Evolutionary conservation across 495 filamentous ascomycete genomes (phyloP).

Genomic region (Trichoderma erinaceum): DNA sequence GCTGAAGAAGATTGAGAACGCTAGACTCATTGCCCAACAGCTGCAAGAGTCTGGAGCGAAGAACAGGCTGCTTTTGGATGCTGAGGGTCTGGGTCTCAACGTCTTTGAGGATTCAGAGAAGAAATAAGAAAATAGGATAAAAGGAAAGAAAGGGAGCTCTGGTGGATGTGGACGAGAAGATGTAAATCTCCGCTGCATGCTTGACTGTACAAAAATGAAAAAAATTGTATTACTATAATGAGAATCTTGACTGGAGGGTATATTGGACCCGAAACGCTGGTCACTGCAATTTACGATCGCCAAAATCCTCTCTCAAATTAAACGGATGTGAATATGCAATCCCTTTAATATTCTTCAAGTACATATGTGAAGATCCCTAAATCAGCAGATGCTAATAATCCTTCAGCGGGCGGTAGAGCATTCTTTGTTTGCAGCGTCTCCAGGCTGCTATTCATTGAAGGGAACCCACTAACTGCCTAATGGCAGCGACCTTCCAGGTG

Average conservation of each 20-base stretch:
- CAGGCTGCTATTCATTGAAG: too few relatives aligned
- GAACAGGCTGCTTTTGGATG: conserved; percentile 93
- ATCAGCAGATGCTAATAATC: too few relatives aligned
- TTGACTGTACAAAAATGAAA: conserved; percentile 16
- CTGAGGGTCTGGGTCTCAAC: conserved; percentile 84
- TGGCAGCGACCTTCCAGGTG: not conserved
- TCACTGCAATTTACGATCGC: not conserved
- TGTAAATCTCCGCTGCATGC: conserved; percentile 42
- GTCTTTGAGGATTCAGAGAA: conserved; percentile 57
- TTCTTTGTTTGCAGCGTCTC: too few relatives aligned
- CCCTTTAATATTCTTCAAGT: too few relatives aligned
- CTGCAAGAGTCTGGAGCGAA: conserved; percentile 77
- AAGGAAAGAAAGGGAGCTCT: conserved; percentile 12
- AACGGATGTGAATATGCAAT: not conserved
- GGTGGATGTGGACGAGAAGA: conserved; percentile 19
- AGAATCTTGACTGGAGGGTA: not conserved
- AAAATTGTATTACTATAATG: conserved; percentile 5
- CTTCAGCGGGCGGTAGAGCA: too few relatives aligned
- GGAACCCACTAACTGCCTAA: too few relatives aligned
- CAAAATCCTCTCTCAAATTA: not conserved
- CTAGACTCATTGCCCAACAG: conserved; percentile 73
- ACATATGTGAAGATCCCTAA: too few relatives aligned
- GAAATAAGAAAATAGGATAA: conserved; percentile 19
- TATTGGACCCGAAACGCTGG: not conserved
- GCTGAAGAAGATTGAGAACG: conserved; percentile 95